Evolutionary conservation across 2,329 filamentous ascomycete species (phyloP).

Genomic region (Talaromyces marneffei): DNA sequence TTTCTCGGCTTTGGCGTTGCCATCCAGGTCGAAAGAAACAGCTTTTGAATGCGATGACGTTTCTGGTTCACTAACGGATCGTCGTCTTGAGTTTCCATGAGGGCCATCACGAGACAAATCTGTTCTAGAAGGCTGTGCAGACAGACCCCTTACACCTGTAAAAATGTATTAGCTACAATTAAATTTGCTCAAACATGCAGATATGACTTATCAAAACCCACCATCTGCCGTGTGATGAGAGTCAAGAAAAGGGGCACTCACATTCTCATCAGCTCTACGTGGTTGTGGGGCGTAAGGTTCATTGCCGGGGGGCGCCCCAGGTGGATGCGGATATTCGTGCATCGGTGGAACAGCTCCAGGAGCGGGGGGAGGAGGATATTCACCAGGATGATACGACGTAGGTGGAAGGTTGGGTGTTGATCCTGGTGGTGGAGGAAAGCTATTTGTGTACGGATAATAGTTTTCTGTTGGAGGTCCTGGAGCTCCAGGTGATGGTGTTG

Average conservation of each 20-base stretch:
- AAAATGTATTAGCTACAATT: slow-evolving; percentile 13
- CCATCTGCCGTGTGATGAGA: slow-evolving; percentile 36
- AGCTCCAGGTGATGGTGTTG: slow-evolving; percentile 28
- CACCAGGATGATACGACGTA: not conserved
- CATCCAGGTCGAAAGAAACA: slow-evolving; percentile 28
- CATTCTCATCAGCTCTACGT: slow-evolving; percentile 45
- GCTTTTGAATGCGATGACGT: slow-evolving; percentile 26
- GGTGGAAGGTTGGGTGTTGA: slow-evolving; percentile 25
- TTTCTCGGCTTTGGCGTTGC: slow-evolving; percentile 12
- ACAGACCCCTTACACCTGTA: slow-evolving; percentile 20
- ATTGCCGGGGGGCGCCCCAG: slow-evolving; percentile 28
- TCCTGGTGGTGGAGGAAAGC: slow-evolving; percentile 41
- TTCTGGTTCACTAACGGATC: slow-evolving; percentile 20
- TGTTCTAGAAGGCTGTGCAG: not conserved
- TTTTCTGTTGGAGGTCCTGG: slow-evolving; percentile 28
- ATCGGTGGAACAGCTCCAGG: slow-evolving; percentile 33
- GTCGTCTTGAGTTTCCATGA: slow-evolving; percentile 13
- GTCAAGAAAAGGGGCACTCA: slow-evolving; percentile 42
- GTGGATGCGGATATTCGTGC: slow-evolving; percentile 34
- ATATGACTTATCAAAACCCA: slow-evolving; percentile 33
- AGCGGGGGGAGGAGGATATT: slow-evolving; percentile 31
- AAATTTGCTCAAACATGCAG: not conserved
- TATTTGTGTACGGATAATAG: slow-evolving; percentile 35
- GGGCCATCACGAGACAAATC: not conserved
- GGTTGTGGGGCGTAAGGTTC: slow-evolving; percentile 37